These are phyloP conservation scores for Thalassiosira sp. DNA, from an alignment of 352 stramenopile genomes.

Conservation along the genomic window DNA sequence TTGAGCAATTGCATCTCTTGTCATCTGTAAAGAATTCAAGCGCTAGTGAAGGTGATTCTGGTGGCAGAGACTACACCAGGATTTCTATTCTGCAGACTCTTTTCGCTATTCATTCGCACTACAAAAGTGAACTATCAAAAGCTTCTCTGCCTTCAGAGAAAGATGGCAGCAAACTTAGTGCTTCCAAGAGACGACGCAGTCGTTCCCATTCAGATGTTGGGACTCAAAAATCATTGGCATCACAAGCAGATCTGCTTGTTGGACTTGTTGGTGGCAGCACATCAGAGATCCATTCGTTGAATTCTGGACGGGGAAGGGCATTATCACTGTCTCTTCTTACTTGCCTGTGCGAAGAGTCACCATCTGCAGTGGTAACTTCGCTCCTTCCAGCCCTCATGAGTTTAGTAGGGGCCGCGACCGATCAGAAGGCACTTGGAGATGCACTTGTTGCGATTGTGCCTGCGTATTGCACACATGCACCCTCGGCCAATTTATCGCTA, in stretches of 20 bases:
- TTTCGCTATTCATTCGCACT: constrained; percentile 39
- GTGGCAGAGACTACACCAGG: constrained; percentile 59
- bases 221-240: constrained; percentile 28
- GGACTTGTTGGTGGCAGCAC: constrained; percentile 45
- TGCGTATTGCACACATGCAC: constrained; percentile 60
- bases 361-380: constrained; percentile 56
- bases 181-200: constrained; percentile 36
- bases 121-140: constrained; percentile 43
- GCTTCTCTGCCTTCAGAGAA: too few species aligned
- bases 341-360: constrained; percentile 60
- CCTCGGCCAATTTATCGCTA: constrained; percentile 51
- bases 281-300: constrained; percentile 34
- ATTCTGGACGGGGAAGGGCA: constrained; percentile 51
- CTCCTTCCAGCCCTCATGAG: constrained; percentile 63
- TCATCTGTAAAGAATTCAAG: constrained; percentile 28
- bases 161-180: constrained; percentile 17
- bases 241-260: constrained; percentile 52
- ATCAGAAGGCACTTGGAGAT: constrained; percentile 49
- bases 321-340: constrained; percentile 65
- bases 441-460: constrained; percentile 62
- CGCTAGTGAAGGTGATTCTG: constrained; percentile 32
- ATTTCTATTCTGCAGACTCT: constrained; percentile 52
- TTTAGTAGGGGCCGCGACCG: constrained; percentile 37
- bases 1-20: constrained; percentile 46
- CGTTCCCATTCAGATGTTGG: constrained; percentile 57